Conservation (phyloP, 1,139 yeast species). For the Candida sojae region DNA sequence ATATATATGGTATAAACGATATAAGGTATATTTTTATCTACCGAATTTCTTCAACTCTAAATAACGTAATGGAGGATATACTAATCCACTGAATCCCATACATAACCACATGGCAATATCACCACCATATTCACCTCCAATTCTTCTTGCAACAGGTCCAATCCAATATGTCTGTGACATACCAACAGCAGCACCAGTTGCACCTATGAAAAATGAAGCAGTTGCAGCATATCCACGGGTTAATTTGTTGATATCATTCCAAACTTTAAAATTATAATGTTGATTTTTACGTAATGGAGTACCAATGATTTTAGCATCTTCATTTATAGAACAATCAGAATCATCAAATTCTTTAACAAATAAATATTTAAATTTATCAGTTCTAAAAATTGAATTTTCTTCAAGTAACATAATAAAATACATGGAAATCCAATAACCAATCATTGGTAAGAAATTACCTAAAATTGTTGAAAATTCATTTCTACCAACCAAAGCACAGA, state of each 20-base stretch:
- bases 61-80: conserved; percentile 65
- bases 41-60: conserved; percentile 60
- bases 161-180: conserved; percentile 80
- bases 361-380: conserved; percentile 46
- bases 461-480: conserved; percentile 73
- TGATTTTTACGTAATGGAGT: conserved; percentile 21
- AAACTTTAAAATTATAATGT: conserved; percentile 63
- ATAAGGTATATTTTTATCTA: conserved; percentile 29
- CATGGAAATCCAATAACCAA: conserved; percentile 91
- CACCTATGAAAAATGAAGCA: conserved; percentile 59
- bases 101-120: conserved; percentile 84
- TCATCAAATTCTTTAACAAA: conserved; percentile 53
- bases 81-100: conserved; percentile 68
- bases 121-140: conserved; percentile 58
- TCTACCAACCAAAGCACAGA: conserved; percentile 76
- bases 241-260: conserved; percentile 58
- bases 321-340: conserved; percentile 1
- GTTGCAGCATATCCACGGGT: conserved; percentile 70
- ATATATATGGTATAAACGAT: background rate
- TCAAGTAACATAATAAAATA: conserved; percentile 71
- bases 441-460: conserved; percentile 91
- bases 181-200: conserved; percentile 77
- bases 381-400: conserved; percentile 75
- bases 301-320: background rate
- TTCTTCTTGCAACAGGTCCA: conserved; percentile 71